Evolutionary conservation across 2,329 filamentous ascomycete species (phyloP), one percentile per base, ranked within the genome.

Genomic region (Fonsecaea nubica): DNA sequence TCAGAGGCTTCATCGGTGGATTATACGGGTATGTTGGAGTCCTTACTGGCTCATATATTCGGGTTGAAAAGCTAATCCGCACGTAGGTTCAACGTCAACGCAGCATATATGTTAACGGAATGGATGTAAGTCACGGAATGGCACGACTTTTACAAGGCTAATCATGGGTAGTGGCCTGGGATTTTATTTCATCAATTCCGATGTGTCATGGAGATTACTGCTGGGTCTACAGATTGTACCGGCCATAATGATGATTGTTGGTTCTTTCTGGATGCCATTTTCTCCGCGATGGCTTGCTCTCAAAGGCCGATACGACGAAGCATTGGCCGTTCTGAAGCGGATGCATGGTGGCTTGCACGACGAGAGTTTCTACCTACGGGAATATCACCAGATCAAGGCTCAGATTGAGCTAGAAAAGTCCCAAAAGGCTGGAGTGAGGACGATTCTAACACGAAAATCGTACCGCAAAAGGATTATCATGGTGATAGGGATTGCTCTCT

Each of bases 341-440:
- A 60, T 65, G 57, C 63, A 65, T 30, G 36, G 56, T 12, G 35
- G 8, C 35, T 25, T 25, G 50, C 18, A 48, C 5, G 56, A 64
- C 35, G 56, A 64, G 12, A 45, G 15, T 21, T 64, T 64, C 48
- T 60, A 59, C 12, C 8, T 40, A 3, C 62, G 45, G 6, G 62
- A 64, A 48, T 64, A 36, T 50, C 55, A 64, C 33, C 62, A 64
- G 35, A 64, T 64, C 56, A 59, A 50, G 33, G 55, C 62, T 5
- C 62, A 64, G 35, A 64, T 64, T 55, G 56, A 64, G 33, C 32
- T 64, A 6, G 62, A 64, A 9, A 53, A 42, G 18, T 8, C 5
- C 4, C 42, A 64, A 18, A 56, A 36, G 15, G 33, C 58, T 12
- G 62, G 62, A 13, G 21, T 64, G 15, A 60, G 36, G 12, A 32